Conservation (phyloP, 2,329 filamentous ascomycete species). For the Colletotrichum acutatum region DNA sequence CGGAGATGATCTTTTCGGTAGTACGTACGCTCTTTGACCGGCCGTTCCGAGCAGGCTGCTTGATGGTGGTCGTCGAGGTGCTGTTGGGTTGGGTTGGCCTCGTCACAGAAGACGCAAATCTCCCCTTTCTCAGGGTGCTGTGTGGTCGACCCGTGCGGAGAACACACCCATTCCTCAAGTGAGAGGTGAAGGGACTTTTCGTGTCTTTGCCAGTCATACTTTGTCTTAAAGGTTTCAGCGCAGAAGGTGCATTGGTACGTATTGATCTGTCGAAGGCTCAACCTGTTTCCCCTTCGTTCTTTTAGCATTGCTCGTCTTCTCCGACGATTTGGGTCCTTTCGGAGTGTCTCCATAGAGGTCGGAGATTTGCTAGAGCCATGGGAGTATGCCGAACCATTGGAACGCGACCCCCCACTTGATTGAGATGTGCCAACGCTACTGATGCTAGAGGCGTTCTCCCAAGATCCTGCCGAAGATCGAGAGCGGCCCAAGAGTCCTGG, state of each 20-base stretch:
- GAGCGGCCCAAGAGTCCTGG: background rate
- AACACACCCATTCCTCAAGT: conserved; percentile 59
- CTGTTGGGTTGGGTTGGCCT: conserved; percentile 41
- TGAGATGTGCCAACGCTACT: conserved; percentile 30
- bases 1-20: conserved; percentile 56
- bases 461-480: conserved; percentile 41
- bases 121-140: conserved; percentile 55
- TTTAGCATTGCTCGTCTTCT: conserved; percentile 16
- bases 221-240: conserved; percentile 56
- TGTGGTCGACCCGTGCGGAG: conserved; percentile 47
- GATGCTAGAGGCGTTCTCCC: conserved; percentile 24
- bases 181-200: conserved; percentile 59
- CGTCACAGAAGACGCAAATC: conserved; percentile 52
- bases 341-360: conserved; percentile 12
- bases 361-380: conserved; percentile 41
- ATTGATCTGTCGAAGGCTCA: conserved; percentile 3
- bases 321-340: background rate
- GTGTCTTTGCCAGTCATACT: conserved; percentile 61
- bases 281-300: background rate
- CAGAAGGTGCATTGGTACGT: conserved; percentile 59
- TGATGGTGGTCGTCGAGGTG: conserved; percentile 53
- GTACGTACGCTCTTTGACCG: conserved; percentile 54
- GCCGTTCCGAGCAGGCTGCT: conserved; percentile 61
- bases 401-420: conserved; percentile 25
- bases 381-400: conserved; percentile 43